Base-by-base conservation (phyloP, 2,329 filamentous ascomycete genomes). In the Sclerotinia subarctica region DNA sequence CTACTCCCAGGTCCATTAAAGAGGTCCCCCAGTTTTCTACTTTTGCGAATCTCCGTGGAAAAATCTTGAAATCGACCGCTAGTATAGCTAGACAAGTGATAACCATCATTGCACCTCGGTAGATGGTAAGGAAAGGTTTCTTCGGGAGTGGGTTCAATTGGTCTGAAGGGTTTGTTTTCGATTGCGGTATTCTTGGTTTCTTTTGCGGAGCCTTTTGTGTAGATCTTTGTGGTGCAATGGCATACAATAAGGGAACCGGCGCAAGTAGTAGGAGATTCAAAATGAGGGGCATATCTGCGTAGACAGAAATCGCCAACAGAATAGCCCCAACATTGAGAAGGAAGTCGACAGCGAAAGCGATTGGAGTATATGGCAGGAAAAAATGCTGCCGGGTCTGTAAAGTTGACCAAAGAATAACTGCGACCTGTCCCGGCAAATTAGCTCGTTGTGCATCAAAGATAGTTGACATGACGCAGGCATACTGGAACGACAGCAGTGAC, bases 1-100 rank as follows among this genome's bases (percentile, higher is more conserved):
- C 95, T 59, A 99, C 95, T 60, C 95, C 95, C 75, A 98, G 84
- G 78, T 99, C 95, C 95, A 99, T 99, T 70, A 99, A 82, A n/a
- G 94, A 98, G 1, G 94, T 97, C 66, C 95, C 95, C 93, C 95
- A 99, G n/a, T 92, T 97, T 80, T 99, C 95, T 2, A 96, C 95
- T 81, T 99, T 99, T 68, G 93, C 95, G 78, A 98, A 98, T 44
- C 95, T 90, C 38, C 95, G 88, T 2, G 95, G 95, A 75, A 99
- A 99, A 69, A 97, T 84, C 24, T 85, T 88, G 78, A 99, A 99
- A 79, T 99, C 95, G 64, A 99, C 95, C 21, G 95, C 95, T n/a
- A 99, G 85, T 73, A 99, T 98, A 64, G 93, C 92, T 57, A 95
- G 81, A 76, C 92, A 96, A 10, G 95, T 99, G 72, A 91, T 85